phyloP scores from a whole-genome alignment of 1,139 yeast species.

The Suhomyces coccinellae region DNA sequence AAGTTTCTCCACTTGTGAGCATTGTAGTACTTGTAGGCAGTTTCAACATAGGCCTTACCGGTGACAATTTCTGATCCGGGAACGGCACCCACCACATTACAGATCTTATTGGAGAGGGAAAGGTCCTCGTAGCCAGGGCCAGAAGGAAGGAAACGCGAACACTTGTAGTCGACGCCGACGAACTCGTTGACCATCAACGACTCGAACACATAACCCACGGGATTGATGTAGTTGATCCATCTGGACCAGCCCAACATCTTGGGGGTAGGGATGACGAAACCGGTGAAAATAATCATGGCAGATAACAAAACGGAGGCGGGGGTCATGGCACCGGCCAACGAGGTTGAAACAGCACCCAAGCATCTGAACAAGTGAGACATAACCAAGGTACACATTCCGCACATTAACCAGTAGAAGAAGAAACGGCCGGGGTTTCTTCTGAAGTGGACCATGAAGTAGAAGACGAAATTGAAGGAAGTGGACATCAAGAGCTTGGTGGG shows the following conservation, averaged over 20 bases:
- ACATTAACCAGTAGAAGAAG: conserved; percentile 63
- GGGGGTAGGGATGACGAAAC: conserved; percentile 69
- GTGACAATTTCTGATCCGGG: conserved; percentile 55
- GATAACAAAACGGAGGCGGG: conserved; percentile 66
- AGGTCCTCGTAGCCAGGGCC: conserved; percentile 47
- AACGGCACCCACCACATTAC: conserved; percentile 62
- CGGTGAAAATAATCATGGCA: conserved; percentile 69
- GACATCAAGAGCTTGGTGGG: conserved; percentile 62
- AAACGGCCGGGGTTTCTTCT: conserved; percentile 67
- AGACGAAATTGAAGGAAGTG: conserved; percentile 57
- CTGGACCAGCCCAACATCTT: conserved; percentile 76
- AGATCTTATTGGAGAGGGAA: conserved; percentile 46
- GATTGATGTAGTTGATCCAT: conserved; percentile 77
- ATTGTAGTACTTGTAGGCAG: conserved; percentile 49
- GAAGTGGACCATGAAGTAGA: conserved; percentile 68
- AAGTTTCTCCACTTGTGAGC: conserved; percentile 81
- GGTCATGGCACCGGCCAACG: conserved; percentile 68
- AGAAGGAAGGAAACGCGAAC: conserved; percentile 53
- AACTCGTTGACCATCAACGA: conserved; percentile 66
- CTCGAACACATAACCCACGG: conserved; percentile 69
- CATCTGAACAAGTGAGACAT: conserved; percentile 76
- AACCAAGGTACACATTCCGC: conserved; percentile 53
- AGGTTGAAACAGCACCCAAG: conserved; percentile 62
- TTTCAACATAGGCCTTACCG: conserved; percentile 58
- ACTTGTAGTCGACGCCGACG: conserved; percentile 38